Evolutionary conservation across 2,329 filamentous ascomycete species (phyloP), one percentile per base, ranked within the genome.

Genomic region (Elsinoe australis): DNA sequence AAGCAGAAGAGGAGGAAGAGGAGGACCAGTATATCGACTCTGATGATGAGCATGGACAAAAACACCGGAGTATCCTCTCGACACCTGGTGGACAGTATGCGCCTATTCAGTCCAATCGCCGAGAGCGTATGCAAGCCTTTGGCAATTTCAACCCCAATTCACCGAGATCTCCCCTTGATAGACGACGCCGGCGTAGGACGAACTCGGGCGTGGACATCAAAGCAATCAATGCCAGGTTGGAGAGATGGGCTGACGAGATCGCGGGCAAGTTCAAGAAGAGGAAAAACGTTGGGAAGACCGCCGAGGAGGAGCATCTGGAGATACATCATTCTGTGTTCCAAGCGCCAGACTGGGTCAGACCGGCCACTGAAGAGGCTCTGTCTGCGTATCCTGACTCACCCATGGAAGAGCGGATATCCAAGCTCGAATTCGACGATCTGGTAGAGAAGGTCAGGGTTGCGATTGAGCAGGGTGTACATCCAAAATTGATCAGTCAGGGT

Each of bases 271-370:
- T 98, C 76, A 96, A 95, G 71, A 86, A 89, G 55, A 74, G 78
- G 57, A 82, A 82, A 59, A 80, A 83, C 47, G 87, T 82, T 63
- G 85, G 83, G 42, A 83, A 80, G 59, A 78, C 77, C 5, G 69
- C 81, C 35, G 86, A 94, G 56, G 87, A 94, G 57, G 87, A 94
- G 64, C 82, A 82, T 48, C 73, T 95, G 26, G 92, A 98, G 70
- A 98, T 98, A 52, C 89, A 96, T 59, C 87, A 96, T 67, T 94
- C 89, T 0, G 92, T 98, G 35, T 98, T 98, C 62, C 89, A 95
- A 59, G 76, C 92, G 1, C 90, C 90, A 1, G 87, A 95, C 52
- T 87, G 89, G 54, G 76, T 95, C 39, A 78, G 85, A 3, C 89
- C 90, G 2, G 78, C 83, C 34, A 88, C 85, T 1, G 78, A 83